These are phyloP conservation scores for Lumnitzera racemosa DNA, from an alignment of 345 rosid genomes.

Conservation along the genomic window DNA sequence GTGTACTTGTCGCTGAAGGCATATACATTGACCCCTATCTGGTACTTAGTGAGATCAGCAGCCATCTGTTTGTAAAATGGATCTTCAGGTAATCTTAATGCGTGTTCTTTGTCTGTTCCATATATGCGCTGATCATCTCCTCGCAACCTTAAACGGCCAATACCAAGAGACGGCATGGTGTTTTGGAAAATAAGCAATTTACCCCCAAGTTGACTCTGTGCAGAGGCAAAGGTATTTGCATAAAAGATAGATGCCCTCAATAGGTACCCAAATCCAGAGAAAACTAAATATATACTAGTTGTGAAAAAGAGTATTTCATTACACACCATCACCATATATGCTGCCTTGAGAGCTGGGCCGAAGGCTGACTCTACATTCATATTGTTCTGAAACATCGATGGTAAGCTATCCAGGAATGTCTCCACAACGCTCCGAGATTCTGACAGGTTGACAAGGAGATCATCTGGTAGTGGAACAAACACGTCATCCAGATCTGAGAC, in stretches of 20 bases:
- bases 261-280: neutral
- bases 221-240: constrained; percentile 1
- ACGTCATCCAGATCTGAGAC: constrained; percentile 94
- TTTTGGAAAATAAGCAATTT: constrained; percentile 88
- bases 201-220: constrained; percentile 92
- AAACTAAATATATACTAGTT: neutral
- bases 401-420: constrained; percentile 84
- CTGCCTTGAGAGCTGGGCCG: constrained; percentile 96
- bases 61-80: constrained; percentile 97
- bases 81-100: constrained; percentile 84
- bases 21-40: constrained; percentile 86
- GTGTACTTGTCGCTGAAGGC: constrained; percentile 90
- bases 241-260: too few species aligned
- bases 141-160: constrained; percentile 86
- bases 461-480: constrained; percentile 90
- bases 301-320: constrained; percentile 8
- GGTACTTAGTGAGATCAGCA: constrained; percentile 95
- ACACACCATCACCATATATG: constrained; percentile 93
- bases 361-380: constrained; percentile 92
- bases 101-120: constrained; percentile 91
- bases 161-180: constrained; percentile 91
- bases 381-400: constrained; percentile 89
- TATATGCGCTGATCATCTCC: constrained; percentile 94
- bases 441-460: constrained; percentile 96
- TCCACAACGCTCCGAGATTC: constrained; percentile 93